A percentile compares a stretch with the other conserved stretches of the same genome.
Conservation (phyloP, 2,329 filamentous ascomycete genomes). For the Hypoxylon sp. region DNA sequence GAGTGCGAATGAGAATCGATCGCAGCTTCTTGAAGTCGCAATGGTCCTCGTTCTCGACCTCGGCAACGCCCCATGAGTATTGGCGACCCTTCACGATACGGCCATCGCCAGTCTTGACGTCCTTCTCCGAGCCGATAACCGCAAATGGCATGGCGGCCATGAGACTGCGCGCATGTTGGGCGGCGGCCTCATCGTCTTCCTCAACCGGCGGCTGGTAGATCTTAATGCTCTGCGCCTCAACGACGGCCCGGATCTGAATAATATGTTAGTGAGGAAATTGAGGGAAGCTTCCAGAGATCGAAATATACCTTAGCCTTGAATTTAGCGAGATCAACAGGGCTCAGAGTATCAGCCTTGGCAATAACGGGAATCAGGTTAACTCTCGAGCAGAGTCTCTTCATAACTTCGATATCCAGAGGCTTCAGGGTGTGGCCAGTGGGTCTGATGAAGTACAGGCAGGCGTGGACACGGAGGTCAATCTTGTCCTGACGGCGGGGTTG, state of each 20-base stretch:
- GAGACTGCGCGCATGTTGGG: conserved; percentile 91
- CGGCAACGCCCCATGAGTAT: conserved; percentile 99
- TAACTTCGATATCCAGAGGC: conserved; percentile 98
- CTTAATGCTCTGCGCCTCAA: conserved; percentile 99
- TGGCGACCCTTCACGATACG: conserved; percentile 99
- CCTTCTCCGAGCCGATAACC: conserved; percentile 98
- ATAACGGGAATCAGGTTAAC: conserved; percentile 99
- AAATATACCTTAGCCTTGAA: conserved; percentile 92
- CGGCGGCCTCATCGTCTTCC: conserved; percentile 97
- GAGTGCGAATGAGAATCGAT: conserved; percentile 97
- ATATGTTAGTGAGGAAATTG: conserved; percentile 15
- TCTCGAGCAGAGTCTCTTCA: conserved; percentile 98
- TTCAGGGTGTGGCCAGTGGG: conserved; percentile 98
- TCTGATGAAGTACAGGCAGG: conserved; percentile 98
- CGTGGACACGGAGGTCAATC: conserved; percentile 98
- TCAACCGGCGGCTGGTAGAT: conserved; percentile 98
- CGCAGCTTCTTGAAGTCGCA: conserved; percentile 99
- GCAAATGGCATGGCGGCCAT: conserved; percentile 99
- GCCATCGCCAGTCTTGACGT: conserved; percentile 94
- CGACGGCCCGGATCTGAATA: conserved; percentile 86
- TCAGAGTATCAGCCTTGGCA: conserved; percentile 98
- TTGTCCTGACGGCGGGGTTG: conserved; percentile 98
- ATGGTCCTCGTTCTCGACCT: conserved; percentile 99
- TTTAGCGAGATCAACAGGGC: conserved; percentile 87
- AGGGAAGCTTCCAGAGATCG: not conserved